A percentile compares a stretch with the other conserved stretches of the same genome.
Evolutionary conservation across 768 basidiomycete genomes (phyloP).

Genomic region (Trametes coccinea): DNA sequence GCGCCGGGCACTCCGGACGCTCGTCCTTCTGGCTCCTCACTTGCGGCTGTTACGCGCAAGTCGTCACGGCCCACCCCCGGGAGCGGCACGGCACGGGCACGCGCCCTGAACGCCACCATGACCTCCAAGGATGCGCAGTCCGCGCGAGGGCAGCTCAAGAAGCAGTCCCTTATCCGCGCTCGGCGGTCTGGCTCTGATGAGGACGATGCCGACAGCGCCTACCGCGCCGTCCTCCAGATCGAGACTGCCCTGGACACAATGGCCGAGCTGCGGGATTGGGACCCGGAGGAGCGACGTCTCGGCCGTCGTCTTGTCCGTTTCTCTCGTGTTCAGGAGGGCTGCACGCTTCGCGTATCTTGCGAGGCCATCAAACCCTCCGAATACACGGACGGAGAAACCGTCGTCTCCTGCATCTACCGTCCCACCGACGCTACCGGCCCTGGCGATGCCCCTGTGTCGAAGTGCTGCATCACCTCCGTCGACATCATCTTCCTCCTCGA

Average conservation of each 20-base stretch:
- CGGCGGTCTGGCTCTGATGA: slow-evolving; percentile 31
- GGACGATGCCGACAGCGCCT: slow-evolving; percentile 39
- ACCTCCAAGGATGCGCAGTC: slow-evolving; percentile 6
- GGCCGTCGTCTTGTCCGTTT: slow-evolving; percentile 89
- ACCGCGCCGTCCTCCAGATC: slow-evolving; percentile 54
- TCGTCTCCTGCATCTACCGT: slow-evolving; percentile 94
- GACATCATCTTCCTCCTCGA: slow-evolving; percentile 95
- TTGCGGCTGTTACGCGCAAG: slow-evolving; percentile 42
- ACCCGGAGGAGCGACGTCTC: slow-evolving; percentile 59
- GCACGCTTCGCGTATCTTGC: slow-evolving; percentile 76
- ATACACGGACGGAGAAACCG: slow-evolving; percentile 71
- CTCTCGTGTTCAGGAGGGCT: slow-evolving; percentile 73
- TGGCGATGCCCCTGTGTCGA: not conserved
- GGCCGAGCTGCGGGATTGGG: slow-evolving; percentile 51
- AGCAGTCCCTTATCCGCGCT: slow-evolving; percentile 27
- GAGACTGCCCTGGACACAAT: slow-evolving; percentile 56
- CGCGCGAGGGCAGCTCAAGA: slow-evolving; percentile 20
- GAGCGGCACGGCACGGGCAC: slow-evolving; percentile 12
- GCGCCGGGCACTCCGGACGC: slow-evolving; percentile 11
- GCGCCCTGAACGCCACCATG: slow-evolving; percentile 10
- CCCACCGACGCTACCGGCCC: slow-evolving; percentile 57
- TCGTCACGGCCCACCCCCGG: slow-evolving; percentile 35
- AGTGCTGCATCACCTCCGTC: slow-evolving; percentile 89
- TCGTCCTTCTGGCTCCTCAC: slow-evolving; percentile 27
- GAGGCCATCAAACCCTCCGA: slow-evolving; percentile 72